Evolutionary conservation across 148 eudicot species (phyloP).

Genomic region (Diospyros lotus): DNA sequence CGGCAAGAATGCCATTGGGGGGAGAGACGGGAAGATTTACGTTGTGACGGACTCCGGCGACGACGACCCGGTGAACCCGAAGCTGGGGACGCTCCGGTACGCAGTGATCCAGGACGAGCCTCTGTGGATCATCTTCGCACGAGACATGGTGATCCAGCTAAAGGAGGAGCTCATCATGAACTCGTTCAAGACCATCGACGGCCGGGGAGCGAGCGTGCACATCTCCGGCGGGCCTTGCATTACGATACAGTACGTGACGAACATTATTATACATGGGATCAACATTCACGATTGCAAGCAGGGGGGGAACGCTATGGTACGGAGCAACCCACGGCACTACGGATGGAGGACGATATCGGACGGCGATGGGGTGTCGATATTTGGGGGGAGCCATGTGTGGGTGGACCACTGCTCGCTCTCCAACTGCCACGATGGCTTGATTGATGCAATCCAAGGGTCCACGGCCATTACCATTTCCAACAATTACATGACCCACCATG

Average conservation of each 20-base stretch:
- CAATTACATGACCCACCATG: constrained; percentile 74
- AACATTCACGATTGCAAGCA: constrained; percentile 64
- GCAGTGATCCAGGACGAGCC: constrained; percentile 72
- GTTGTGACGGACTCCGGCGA: constrained; percentile 56
- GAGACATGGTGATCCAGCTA: constrained; percentile 61
- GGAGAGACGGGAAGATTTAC: constrained; percentile 56
- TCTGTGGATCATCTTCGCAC: constrained; percentile 58
- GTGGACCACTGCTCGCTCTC: constrained; percentile 75
- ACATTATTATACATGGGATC: constrained; percentile 68
- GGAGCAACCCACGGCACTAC: constrained; percentile 52
- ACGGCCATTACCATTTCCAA: constrained; percentile 72
- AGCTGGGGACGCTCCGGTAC: constrained; percentile 63
- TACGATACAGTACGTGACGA: constrained; percentile 54
- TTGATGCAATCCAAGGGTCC: constrained; percentile 71
- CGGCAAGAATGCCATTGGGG: constrained; percentile 67
- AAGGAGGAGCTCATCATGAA: constrained; percentile 72
- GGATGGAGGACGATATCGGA: constrained; percentile 76
- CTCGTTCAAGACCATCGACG: constrained; percentile 80
- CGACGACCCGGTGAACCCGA: constrained; percentile 58
- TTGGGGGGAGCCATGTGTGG: constrained; percentile 73
- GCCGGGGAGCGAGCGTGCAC: constrained; percentile 74
- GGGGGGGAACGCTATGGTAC: constrained; percentile 67
- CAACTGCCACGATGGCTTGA: constrained; percentile 59
- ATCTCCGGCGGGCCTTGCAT: constrained; percentile 75
- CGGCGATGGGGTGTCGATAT: constrained; percentile 72